Evolutionary conservation across 257 asterid species (phyloP), one percentile per base, ranked within the genome.

Genomic region (Ballota nigra): DNA sequence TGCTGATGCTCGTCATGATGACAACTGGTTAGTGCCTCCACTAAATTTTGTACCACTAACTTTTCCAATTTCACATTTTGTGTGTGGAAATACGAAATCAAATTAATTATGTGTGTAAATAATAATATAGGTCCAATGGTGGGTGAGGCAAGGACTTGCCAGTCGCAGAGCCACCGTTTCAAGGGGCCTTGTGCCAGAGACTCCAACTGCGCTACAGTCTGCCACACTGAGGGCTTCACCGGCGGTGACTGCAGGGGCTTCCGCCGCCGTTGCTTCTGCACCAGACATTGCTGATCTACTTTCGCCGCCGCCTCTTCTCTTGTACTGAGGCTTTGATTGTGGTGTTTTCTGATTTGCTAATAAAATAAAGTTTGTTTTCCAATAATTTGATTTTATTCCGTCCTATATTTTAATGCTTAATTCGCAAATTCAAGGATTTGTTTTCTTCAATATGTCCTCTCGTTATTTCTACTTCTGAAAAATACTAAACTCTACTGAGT

Each of bases 191-290:
- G 92, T 63, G 6, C 26, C 12, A 77, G 89, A 8, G 20, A 22
- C 10, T 70, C 60, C 58, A 84, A 86, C 80, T 86, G 92, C 70
- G 82, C 36, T 5, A 22, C 78, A 0, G 84, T 86, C 19, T 86
- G 92, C 63, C 47, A 68, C 68, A 60, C 67, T 0, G 89, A 84
- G 77, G 86, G 89, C 43, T 87, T 84, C n/a, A 0, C 80, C 33
- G 80, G 76, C 19, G 92, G 92, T 9, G 4, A 69, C 3, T 86
- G 92, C 79, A 63, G 20, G 18, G 87, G 92, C 8, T 4, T 86
- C 11, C 87, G 86, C 38, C 87, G 85, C 73, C 92, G 87, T 26
- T 84, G 88, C 73, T 80, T 81, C 70, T 86, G 88, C 73, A 76
- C 63, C 56, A 75, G 28, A 29, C 83, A 66, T 18, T 86, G 92